Evolutionary conservation across 345 rosid genomes (phyloP), one percentile per base, ranked within the genome.

Genomic region (Physaria fendleri): DNA sequence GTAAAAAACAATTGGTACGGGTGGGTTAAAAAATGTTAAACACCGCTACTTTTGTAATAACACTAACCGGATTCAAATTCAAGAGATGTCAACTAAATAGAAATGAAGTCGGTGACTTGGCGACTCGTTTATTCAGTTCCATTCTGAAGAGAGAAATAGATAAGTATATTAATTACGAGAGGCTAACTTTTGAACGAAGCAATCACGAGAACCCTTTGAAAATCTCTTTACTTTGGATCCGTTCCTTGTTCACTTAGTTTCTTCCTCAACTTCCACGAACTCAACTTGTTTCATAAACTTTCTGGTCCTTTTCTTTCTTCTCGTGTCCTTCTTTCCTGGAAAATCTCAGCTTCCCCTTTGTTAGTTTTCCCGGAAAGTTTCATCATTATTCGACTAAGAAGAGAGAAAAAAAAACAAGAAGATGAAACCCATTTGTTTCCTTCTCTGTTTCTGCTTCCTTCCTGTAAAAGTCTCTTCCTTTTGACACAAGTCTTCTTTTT

Each of bases 171-270:
- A n/a, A n/a, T n/a, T n/a, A n/a, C n/a, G n/a, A n/a, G n/a, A n/a
- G 45, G 65, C 45, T 3, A 51, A 47, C 81, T 84, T 81, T 85
- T 60, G 63, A 79, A 74, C 75, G 74, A 68, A 80, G 81, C 84
- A 71, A 66, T 88, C 99, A 92, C 99, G 94, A 71, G 99, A 73
- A 69, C 21, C 76, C 87, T 81, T 76, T 92, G 98, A 84, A 69
- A 48, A 29, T 67, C 69, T 75, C 74, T 75, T 28, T 4, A 73
- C 77, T 76, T 67, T 69, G 76, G 78, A 74, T 85, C 79, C 83
- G 79, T 89, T 82, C 69, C 69, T 70, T 69, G 33, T 55, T 69
- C 69, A 56, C 59, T 69, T 61, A 37, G 63, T 54, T 61, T 60
- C 73, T 70, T 56, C 58, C 45, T 32, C 25, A 55, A 45, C 63